These are phyloP conservation scores for Spiromastix sp. DNA, from an alignment of 2,329 filamentous ascomycete genomes.

Conservation along the genomic window DNA sequence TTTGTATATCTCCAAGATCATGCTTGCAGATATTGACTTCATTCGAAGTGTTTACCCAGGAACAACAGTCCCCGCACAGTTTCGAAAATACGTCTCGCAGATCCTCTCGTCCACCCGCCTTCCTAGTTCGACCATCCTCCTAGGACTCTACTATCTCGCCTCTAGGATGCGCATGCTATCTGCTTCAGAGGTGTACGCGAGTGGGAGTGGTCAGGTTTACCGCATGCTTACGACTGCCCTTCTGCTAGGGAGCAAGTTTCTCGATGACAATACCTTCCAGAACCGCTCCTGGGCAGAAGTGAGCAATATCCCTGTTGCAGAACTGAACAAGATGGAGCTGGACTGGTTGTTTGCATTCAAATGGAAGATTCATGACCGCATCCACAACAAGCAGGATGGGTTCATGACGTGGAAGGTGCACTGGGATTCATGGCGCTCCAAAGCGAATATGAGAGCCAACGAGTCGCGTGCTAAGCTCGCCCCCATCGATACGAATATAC, in stretches of 20 bases:
- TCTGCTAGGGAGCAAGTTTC: slow-evolving; percentile 84
- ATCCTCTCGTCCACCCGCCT: slow-evolving; percentile 83
- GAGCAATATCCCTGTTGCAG: slow-evolving; percentile 72
- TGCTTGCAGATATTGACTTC: slow-evolving; percentile 53
- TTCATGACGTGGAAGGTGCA: slow-evolving; percentile 55
- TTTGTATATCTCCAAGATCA: slow-evolving; percentile 44
- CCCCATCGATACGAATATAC: slow-evolving; percentile 55
- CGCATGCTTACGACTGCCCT: slow-evolving; percentile 77
- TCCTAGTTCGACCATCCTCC: slow-evolving; percentile 80
- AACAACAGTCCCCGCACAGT: slow-evolving; percentile 56
- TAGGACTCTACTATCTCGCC: slow-evolving; percentile 82
- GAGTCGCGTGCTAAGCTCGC: slow-evolving; percentile 42
- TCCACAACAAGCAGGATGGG: slow-evolving; percentile 60
- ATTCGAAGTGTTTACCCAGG: slow-evolving; percentile 53
- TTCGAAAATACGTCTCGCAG: slow-evolving; percentile 85
- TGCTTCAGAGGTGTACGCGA: slow-evolving; percentile 42
- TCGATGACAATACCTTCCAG: slow-evolving; percentile 96
- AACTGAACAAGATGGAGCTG: slow-evolving; percentile 76
- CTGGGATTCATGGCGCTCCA: slow-evolving; percentile 54
- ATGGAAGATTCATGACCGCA: slow-evolving; percentile 80
- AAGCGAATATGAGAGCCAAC: slow-evolving; percentile 36
- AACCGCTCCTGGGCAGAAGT: slow-evolving; percentile 96
- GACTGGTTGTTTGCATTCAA: slow-evolving; percentile 77
- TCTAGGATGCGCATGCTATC: slow-evolving; percentile 70
- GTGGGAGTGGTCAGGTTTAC: slow-evolving; percentile 63